Conservation (phyloP, 805 yeast genomes). For the Candida suzukii region DNA sequence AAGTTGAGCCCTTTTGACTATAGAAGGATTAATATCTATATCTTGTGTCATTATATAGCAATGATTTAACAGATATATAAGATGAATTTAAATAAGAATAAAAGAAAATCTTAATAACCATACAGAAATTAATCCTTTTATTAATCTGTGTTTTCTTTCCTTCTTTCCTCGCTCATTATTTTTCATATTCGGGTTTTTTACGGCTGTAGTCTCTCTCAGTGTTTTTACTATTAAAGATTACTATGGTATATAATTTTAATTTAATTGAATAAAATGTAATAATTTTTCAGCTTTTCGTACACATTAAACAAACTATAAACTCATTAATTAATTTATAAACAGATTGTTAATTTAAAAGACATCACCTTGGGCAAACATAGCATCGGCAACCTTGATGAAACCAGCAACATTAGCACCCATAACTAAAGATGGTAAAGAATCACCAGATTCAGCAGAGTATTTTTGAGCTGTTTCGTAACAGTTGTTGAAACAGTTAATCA, state of each 20-base stretch:
- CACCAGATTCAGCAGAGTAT: slow-evolving; percentile 64
- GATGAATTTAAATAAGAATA: too few species aligned
- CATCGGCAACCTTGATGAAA: slow-evolving; percentile 96
- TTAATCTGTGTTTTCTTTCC: too few species aligned
- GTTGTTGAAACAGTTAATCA: slow-evolving; percentile 88
- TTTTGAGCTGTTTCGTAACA: slow-evolving; percentile 82
- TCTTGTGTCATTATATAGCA: slow-evolving; percentile 6
- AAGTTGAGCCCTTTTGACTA: slow-evolving; percentile 15
- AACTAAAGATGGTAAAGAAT: slow-evolving; percentile 85
- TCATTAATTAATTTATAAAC: background rate
- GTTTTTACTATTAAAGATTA: background rate
- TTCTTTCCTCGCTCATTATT: too few species aligned
- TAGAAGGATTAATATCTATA: slow-evolving; percentile 13
- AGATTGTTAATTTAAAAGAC: slow-evolving; percentile 30
- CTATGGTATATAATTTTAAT: background rate
- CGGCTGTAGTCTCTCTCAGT: too few species aligned
- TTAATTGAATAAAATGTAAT: background rate
- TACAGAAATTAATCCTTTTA: too few species aligned
- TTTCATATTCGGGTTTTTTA: too few species aligned
- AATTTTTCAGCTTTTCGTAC: background rate
- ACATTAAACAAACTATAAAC: background rate
- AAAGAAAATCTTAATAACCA: too few species aligned
- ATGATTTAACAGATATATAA: too few species aligned
- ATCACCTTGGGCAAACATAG: slow-evolving; percentile 97
- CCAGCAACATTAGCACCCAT: slow-evolving; percentile 99